phyloP scores from a whole-genome alignment of 176 grass and related monocot genomes.

The Thalia dealbata region DNA sequence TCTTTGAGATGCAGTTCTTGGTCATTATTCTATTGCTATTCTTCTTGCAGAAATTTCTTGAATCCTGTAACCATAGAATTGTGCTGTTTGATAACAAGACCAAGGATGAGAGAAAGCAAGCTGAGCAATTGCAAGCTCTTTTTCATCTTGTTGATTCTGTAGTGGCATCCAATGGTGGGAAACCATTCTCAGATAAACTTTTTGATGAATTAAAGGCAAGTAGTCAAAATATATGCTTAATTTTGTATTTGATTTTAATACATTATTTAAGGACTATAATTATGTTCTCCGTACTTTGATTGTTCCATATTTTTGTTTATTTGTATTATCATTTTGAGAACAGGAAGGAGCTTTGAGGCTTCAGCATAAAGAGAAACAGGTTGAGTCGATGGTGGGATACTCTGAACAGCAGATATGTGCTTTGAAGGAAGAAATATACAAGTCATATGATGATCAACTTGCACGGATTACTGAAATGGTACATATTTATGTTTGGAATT shows the following conservation, averaged over 20 bases:
- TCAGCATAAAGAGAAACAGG: conserved; percentile 23
- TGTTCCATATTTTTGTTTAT: background rate
- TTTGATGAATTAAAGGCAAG: conserved; percentile 48
- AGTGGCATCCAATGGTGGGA: conserved; percentile 28
- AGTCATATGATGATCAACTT: conserved; percentile 37
- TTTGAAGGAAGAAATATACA: conserved; percentile 34
- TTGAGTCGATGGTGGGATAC: conserved; percentile 17
- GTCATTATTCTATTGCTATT: background rate
- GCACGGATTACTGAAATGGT: conserved; percentile 39
- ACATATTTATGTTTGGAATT: background rate
- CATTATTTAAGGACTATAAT: background rate
- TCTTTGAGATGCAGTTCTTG: background rate
- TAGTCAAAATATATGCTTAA: conserved; percentile 1
- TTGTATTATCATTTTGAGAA: conserved; percentile 8
- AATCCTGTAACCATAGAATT: conserved; percentile 34
- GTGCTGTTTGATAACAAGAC: conserved; percentile 62
- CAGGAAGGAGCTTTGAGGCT: conserved; percentile 33
- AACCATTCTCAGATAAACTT: conserved; percentile 41
- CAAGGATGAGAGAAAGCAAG: conserved; percentile 5
- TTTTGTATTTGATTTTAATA: background rate
- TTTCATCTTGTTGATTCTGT: conserved; percentile 37
- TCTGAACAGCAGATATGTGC: conserved; percentile 53
- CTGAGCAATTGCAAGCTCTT: conserved; percentile 23
- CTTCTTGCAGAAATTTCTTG: conserved; percentile 27
- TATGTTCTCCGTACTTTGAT: background rate